phyloP scores from a whole-genome alignment of 768 basidiomycete species.

The Rossbeevera mucosa region DNA sequence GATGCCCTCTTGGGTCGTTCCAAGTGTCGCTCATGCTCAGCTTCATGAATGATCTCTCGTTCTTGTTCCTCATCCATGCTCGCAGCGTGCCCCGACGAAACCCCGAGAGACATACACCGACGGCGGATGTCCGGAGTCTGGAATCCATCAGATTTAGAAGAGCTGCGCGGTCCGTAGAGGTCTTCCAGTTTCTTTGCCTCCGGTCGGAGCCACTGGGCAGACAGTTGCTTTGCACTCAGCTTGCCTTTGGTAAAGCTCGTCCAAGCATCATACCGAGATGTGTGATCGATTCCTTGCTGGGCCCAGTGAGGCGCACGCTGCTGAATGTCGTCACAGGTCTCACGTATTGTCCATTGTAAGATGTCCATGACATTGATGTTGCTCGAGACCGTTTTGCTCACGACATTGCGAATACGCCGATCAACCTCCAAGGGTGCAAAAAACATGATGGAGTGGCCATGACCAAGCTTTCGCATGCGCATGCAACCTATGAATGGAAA shows the following conservation, averaged over 20 bases:
- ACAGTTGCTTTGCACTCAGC: background rate
- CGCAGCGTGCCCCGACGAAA: slow-evolving; percentile 12
- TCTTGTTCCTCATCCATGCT: slow-evolving; percentile 48
- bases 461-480: slow-evolving; percentile 48
- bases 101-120: slow-evolving; percentile 16
- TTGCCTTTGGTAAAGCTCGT: slow-evolving; percentile 1
- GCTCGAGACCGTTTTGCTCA: slow-evolving; percentile 4
- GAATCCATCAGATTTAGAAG: background rate
- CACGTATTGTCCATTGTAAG: slow-evolving; percentile 40
- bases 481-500: slow-evolving; percentile 39
- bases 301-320: slow-evolving; percentile 39
- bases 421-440: slow-evolving; percentile 43
- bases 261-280: slow-evolving; percentile 16
- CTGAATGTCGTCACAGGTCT: slow-evolving; percentile 42
- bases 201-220: slow-evolving; percentile 35
- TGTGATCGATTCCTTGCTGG: slow-evolving; percentile 32
- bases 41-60: slow-evolving; percentile 43
- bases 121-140: slow-evolving; percentile 8
- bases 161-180: slow-evolving; percentile 24
- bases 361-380: slow-evolving; percentile 29
- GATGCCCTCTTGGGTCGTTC: slow-evolving; percentile 32
- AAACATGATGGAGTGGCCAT: slow-evolving; percentile 45
- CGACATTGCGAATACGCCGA: slow-evolving; percentile 30
- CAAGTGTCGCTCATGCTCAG: slow-evolving; percentile 38
- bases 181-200: slow-evolving; percentile 37